Evolutionary conservation across 305 asterid species (phyloP), one percentile per base, ranked within the genome.

Genomic region (Petunia hybrid): DNA sequence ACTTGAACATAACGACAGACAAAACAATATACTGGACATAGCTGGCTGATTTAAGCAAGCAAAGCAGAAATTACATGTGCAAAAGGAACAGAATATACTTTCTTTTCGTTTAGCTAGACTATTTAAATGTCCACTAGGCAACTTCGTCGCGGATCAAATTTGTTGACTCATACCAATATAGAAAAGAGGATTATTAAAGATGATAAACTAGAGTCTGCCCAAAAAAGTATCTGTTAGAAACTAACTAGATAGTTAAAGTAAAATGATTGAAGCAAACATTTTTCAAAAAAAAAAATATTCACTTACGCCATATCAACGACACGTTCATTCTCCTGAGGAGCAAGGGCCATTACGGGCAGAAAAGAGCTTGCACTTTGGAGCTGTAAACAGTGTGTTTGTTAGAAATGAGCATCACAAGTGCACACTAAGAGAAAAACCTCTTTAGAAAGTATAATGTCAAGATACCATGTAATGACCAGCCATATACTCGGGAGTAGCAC

Each of bases 401-500:
- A 78, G 73, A 41, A 63, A 78, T 16, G 62, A 78, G 55, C 63
- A 78, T 61, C 7, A 69, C 57, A 22, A 5, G 42, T n/a, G 57
- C 0, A 48, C 45, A 62, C 38, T 45, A 78, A 45, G 68, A 31
- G 73, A 1, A 78, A 46, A 63, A 46, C n/a, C 31, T 9, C 36
- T 10, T 13, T n/a, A 22, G 9, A 8, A 73, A 80, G 57, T 74
- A 76, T 79, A 74, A 84, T 64, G 77, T 31, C 16, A 71, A 48
- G 77, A 73, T 95, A 91, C 99, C 99, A 95, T 95, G 85, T 94
- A 95, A 87, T 95, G 90, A 75, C 99, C 98, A 85, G 98, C 99
- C 98, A 95, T 94, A 87, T 94, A 94, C 82, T 94, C 99, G 38
- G 98, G 98, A 84, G 97, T 95, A 40, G 98, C 99, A 81, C 99